These are phyloP conservation scores for Golovinomyces cichoracearum DNA, from an alignment of 2,329 filamentous ascomycete species.

Conservation along the genomic window DNA sequence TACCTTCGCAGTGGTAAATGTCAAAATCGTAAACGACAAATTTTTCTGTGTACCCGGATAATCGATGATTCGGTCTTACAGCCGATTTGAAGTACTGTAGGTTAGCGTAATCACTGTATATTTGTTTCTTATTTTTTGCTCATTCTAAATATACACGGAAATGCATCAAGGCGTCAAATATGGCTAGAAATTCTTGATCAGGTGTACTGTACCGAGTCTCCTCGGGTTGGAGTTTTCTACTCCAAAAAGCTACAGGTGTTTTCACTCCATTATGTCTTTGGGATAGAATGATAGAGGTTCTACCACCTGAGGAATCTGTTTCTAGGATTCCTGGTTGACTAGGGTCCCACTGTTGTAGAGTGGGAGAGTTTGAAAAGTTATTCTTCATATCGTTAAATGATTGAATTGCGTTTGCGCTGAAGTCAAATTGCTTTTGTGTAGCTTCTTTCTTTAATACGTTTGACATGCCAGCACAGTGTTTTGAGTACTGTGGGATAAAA, in stretches of 20 bases:
- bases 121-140: not conserved
- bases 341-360: not conserved
- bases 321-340: not conserved
- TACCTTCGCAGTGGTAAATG: not conserved
- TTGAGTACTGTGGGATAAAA: too few relatives aligned
- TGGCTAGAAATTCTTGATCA: slow-evolving; percentile 1
- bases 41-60: not conserved
- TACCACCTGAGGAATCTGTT: not conserved
- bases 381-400: not conserved
- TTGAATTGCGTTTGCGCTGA: not conserved
- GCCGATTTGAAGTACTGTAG: not conserved
- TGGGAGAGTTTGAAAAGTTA: not conserved
- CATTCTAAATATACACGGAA: not conserved
- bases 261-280: not conserved
- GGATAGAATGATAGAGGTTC: not conserved
- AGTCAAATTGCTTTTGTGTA: not conserved
- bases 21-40: not conserved
- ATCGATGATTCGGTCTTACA: not conserved
- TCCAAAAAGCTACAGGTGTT: not conserved
- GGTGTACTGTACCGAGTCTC: not conserved
- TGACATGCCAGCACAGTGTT: too few relatives aligned
- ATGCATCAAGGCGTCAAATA: not conserved
- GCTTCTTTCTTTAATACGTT: not conserved
- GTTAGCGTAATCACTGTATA: not conserved
- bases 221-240: not conserved